phyloP scores from a whole-genome alignment of 2,329 filamentous ascomycete species.

The Pyrenochaeta sp. region DNA sequence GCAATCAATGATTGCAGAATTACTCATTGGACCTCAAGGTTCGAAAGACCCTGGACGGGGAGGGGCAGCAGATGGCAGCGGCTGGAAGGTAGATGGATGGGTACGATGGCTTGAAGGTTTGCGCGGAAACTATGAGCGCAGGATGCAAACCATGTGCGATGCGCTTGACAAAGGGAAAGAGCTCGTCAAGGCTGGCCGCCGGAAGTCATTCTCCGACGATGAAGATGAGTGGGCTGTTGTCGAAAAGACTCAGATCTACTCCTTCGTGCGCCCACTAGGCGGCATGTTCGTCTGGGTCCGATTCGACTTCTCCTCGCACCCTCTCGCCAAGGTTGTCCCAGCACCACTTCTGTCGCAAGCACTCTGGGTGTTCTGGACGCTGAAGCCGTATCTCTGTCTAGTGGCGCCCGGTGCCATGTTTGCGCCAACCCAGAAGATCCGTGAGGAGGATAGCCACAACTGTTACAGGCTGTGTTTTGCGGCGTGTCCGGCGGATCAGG shows the following conservation, averaged over 20 bases:
- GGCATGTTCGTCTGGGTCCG: constrained; percentile 94
- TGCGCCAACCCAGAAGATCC: constrained; percentile 68
- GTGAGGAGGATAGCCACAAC: constrained; percentile 67
- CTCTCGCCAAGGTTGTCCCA: constrained; percentile 66
- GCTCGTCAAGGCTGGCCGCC: constrained; percentile 68
- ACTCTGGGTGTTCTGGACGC: constrained; percentile 75
- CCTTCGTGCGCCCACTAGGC: constrained; percentile 80
- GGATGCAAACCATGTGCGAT: constrained; percentile 81
- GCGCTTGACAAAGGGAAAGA: constrained; percentile 73
- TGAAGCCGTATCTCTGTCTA: constrained; percentile 73
- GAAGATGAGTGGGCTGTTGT: constrained; percentile 75
- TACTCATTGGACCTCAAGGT: constrained; percentile 75
- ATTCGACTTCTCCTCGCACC: constrained; percentile 75
- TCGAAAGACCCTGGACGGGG: constrained; percentile 55
- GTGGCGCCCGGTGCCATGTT: constrained; percentile 78
- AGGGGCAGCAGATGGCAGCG: constrained; percentile 60
- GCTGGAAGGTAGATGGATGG: constrained; percentile 87
- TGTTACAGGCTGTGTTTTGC: constrained; percentile 86
- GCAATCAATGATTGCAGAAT: constrained; percentile 79
- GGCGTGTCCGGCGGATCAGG: constrained; percentile 75
- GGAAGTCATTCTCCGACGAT: constrained; percentile 44
- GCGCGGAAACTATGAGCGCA: constrained; percentile 80
- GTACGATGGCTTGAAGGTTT: constrained; percentile 89
- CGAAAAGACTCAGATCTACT: constrained; percentile 75
- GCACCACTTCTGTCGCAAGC: constrained; percentile 67